These are phyloP conservation scores for Erysimum cheiri DNA, from an alignment of 441 rosid genomes.

Conservation along the genomic window DNA sequence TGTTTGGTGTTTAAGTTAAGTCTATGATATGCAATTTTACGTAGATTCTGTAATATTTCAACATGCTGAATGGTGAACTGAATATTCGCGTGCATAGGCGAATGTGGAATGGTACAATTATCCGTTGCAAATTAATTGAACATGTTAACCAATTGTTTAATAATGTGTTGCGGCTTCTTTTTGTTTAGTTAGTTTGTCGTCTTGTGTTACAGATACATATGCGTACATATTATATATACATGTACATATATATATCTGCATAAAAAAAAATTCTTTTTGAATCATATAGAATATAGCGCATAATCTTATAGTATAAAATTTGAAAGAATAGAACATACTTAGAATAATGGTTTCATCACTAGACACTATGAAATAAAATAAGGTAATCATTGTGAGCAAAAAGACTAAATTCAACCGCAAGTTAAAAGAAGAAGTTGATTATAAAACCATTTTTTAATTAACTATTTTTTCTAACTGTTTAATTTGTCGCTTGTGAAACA, in stretches of 20 bases:
- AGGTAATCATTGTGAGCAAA: conserved; percentile 66
- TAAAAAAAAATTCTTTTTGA: too few species aligned
- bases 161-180: conserved; percentile 19
- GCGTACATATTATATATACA: not conserved
- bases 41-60: not conserved
- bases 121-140: not conserved
- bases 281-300: not conserved
- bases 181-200: conserved; percentile 25
- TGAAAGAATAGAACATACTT: conserved; percentile 20
- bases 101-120: not conserved
- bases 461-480: conserved; percentile 24
- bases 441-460: conserved; percentile 2
- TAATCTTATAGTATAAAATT: conserved; percentile 11
- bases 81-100: too few species aligned
- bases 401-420: conserved; percentile 66
- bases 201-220: conserved; percentile 23
- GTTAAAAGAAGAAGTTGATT: conserved; percentile 42
- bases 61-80: not conserved
- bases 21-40: not conserved
- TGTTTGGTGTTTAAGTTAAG: not conserved
- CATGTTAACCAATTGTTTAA: conserved; percentile 12
- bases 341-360: conserved; percentile 36
- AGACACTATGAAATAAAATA: conserved; percentile 39
- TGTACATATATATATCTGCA: too few species aligned
- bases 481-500: conserved; percentile 61